phyloP scores from a whole-genome alignment of 1,139 yeast genomes.

The Saccharomyces hybrid region DNA sequence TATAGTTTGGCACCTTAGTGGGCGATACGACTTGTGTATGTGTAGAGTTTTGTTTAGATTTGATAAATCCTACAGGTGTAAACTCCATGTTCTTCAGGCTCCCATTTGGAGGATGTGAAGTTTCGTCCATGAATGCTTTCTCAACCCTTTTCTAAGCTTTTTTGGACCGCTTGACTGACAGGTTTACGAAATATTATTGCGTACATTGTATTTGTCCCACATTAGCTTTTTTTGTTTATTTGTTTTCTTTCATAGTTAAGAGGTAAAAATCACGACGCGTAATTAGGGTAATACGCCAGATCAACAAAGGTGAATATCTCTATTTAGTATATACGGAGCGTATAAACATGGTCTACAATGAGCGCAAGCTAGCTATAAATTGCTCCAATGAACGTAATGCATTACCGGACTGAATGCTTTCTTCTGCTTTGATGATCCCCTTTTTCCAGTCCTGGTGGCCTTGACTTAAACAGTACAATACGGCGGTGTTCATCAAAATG shows the following conservation, averaged over 20 bases:
- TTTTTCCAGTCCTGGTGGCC: conserved; percentile 57
- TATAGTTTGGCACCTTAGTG: background rate
- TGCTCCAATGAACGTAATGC: conserved; percentile 54
- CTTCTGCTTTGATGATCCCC: conserved; percentile 70
- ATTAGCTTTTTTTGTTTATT: background rate
- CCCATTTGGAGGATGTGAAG: background rate
- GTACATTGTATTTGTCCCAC: background rate
- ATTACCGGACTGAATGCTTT: conserved; percentile 56
- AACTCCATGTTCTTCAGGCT: conserved; percentile 23
- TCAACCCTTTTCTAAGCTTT: background rate
- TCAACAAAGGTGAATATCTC: background rate
- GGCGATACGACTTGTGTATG: background rate
- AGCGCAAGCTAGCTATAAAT: conserved; percentile 37
- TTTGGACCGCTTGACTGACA: background rate
- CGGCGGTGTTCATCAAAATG: conserved; percentile 79
- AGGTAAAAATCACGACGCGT: background rate
- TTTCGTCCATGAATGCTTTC: background rate
- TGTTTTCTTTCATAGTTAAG: background rate
- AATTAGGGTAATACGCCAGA: background rate
- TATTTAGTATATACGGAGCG: conserved; percentile 8
- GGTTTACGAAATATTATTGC: background rate
- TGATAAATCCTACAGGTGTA: conserved; percentile 30
- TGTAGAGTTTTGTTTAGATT: conserved; percentile 16
- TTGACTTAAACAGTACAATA: conserved; percentile 75
- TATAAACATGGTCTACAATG: conserved; percentile 32